These are phyloP conservation scores for Mycena sanguinolenta DNA, from an alignment of 768 basidiomycete genomes.

Conservation along the genomic window DNA sequence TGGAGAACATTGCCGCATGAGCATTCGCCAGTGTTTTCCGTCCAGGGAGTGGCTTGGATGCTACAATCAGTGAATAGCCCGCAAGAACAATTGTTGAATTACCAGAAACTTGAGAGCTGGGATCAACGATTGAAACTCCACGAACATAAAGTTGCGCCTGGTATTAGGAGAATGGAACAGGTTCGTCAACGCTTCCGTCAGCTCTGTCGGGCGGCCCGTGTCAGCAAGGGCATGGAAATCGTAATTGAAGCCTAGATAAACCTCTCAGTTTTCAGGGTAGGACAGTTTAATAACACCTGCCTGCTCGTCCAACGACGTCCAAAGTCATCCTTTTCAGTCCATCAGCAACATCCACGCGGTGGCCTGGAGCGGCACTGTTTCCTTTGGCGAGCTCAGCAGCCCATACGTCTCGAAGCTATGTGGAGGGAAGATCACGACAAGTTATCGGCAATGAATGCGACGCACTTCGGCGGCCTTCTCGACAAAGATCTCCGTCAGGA, in stretches of 20 bases:
- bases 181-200: constrained; percentile 46
- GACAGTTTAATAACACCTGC: constrained; percentile 32
- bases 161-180: constrained; percentile 39
- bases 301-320: constrained; percentile 58
- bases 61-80: not conserved
- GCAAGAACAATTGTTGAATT: not conserved
- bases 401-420: constrained; percentile 53
- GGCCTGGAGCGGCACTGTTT: constrained; percentile 21
- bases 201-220: constrained; percentile 20
- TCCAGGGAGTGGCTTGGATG: constrained; percentile 6
- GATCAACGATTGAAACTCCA: constrained; percentile 38
- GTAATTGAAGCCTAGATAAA: constrained; percentile 11
- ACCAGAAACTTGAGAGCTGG: constrained; percentile 48
- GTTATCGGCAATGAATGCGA: not conserved
- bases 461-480: constrained; percentile 50
- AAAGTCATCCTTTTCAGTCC: constrained; percentile 54
- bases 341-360: constrained; percentile 45
- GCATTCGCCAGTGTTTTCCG: constrained; percentile 36
- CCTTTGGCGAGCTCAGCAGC: constrained; percentile 37
- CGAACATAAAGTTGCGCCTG: constrained; percentile 16
- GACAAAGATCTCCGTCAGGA: constrained; percentile 52
- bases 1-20: constrained; percentile 47
- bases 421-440: not conserved
- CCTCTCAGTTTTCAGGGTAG: not conserved
- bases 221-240: constrained; percentile 14